These are phyloP conservation scores for Pseudopyricularia javanii DNA, from an alignment of 2,329 filamentous ascomycete species.

Conservation along the genomic window DNA sequence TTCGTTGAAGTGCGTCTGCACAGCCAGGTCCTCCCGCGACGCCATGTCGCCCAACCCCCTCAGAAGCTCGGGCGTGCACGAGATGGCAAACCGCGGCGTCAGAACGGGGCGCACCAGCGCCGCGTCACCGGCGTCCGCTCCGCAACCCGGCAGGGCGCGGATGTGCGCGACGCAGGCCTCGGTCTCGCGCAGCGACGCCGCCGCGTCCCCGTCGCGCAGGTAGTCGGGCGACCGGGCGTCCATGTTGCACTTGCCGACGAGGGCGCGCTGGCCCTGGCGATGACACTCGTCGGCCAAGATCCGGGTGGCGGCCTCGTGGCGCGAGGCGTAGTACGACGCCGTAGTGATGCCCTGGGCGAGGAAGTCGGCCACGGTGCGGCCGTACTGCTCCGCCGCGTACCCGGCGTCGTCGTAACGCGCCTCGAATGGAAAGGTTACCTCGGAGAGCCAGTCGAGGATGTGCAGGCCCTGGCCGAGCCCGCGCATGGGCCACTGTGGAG, in stretches of 20 bases:
- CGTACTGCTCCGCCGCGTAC: conserved; percentile 41
- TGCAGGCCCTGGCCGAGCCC: conserved; percentile 37
- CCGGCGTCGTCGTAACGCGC: conserved; percentile 41
- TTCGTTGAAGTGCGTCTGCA: conserved; percentile 60
- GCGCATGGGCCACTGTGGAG: conserved; percentile 41
- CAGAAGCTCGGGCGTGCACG: conserved; percentile 42
- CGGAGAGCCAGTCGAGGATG: conserved; percentile 50
- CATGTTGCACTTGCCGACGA: conserved; percentile 54
- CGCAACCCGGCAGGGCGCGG: conserved; percentile 27
- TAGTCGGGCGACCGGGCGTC: conserved; percentile 41
- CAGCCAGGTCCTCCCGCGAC: conserved; percentile 32
- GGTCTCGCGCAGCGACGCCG: conserved; percentile 36
- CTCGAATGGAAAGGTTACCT: conserved; percentile 54
- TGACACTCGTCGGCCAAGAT: conserved; percentile 43
- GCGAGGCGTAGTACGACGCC: conserved; percentile 46
- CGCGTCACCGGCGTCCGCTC: conserved; percentile 5
- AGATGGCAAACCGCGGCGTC: conserved; percentile 50
- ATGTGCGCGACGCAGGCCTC: conserved; percentile 35
- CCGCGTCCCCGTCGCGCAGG: conserved; percentile 18
- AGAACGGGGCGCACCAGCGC: conserved; percentile 34
- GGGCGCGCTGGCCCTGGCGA: conserved; percentile 40
- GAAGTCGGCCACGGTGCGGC: conserved; percentile 39
- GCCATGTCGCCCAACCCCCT: conserved; percentile 42
- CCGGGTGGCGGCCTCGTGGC: conserved; percentile 42
- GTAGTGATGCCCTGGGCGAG: conserved; percentile 51